Conservation (phyloP, 2,329 filamentous ascomycete species). For the Biscogniauxia mediterranea region DNA sequence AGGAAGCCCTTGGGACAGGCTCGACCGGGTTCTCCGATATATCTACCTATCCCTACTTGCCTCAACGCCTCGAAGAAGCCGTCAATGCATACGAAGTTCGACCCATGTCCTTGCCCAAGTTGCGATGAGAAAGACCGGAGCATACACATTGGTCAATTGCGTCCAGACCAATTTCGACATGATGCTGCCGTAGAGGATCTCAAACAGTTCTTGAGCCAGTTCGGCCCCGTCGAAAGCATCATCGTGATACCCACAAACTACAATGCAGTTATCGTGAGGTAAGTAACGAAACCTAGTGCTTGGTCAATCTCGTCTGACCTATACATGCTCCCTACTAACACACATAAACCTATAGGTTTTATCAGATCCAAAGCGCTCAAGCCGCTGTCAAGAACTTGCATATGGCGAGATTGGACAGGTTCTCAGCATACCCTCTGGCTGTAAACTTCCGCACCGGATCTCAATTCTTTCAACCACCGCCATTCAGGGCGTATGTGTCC, state of each 20-base stretch:
- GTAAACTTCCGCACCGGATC: slow-evolving; percentile 1
- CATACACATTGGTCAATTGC: slow-evolving; percentile 13
- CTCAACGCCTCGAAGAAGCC: slow-evolving; percentile 4
- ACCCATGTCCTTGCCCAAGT: slow-evolving; percentile 14
- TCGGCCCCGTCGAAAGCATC: slow-evolving; percentile 9
- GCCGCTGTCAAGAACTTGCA: neutral
- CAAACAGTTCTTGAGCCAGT: slow-evolving; percentile 12
- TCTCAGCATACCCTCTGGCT: neutral
- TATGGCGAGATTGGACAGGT: neutral
- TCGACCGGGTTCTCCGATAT: neutral
- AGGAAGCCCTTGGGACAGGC: neutral
- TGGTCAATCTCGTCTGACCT: neutral
- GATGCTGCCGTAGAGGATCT: neutral
- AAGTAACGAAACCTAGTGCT: neutral
- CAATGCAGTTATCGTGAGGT: neutral
- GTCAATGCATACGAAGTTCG: slow-evolving; percentile 3
- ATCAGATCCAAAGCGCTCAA: neutral
- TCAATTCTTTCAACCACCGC: slow-evolving; percentile 1
- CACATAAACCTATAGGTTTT: neutral
- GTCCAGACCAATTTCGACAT: neutral
- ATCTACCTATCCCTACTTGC: slow-evolving; percentile 7
- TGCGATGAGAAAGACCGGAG: slow-evolving; percentile 15
- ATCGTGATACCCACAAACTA: rapidly evolving
- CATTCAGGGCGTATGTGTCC: neutral
- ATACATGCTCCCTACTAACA: neutral